A percentile compares a stretch with the other conserved stretches of the same genome.
phyloP scores from a whole-genome alignment of 73 alveolate species.

The Stentor coeruleus region DNA sequence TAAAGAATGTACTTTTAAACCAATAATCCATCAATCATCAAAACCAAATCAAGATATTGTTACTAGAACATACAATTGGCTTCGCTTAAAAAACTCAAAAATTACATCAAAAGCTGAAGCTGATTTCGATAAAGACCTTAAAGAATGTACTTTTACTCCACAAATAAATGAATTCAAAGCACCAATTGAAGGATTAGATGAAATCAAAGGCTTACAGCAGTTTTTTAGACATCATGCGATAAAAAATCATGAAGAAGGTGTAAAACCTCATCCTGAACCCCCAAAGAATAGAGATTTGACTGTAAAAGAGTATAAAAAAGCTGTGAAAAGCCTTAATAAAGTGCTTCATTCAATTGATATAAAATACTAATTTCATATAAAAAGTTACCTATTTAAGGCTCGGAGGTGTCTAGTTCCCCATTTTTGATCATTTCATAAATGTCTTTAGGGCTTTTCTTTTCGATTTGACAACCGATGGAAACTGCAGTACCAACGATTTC shows the following conservation, averaged over 20 bases:
- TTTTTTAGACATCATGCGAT: neutral
- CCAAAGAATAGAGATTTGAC: neutral
- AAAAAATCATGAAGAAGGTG: too few species aligned
- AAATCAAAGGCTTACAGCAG: neutral
- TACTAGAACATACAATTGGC: neutral
- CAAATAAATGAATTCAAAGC: conserved; percentile 13
- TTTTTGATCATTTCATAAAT: too few species aligned
- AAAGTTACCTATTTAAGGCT: too few species aligned
- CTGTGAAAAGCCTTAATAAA: neutral
- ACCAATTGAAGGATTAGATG: neutral
- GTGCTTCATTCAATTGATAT: neutral
- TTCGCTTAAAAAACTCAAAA: neutral
- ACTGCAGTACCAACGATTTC: conserved; percentile 46
- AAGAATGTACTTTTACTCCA: conserved; percentile 23
- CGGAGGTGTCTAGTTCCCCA: too few species aligned
- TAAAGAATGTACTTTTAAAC: conserved; percentile 26
- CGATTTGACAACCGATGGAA: too few species aligned
- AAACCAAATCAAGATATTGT: neutral
- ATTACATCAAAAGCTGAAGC: conserved; percentile 3
- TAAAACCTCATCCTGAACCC: too few species aligned
- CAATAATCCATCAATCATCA: neutral
- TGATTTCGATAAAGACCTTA: neutral
- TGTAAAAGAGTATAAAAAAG: neutral
- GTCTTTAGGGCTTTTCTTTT: too few species aligned
- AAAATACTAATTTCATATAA: too few species aligned